A percentile compares a stretch with the other conserved stretches of the same genome.
phyloP scores from a whole-genome alignment of 805 yeast genomes.

The Lipomyces sp. region DNA sequence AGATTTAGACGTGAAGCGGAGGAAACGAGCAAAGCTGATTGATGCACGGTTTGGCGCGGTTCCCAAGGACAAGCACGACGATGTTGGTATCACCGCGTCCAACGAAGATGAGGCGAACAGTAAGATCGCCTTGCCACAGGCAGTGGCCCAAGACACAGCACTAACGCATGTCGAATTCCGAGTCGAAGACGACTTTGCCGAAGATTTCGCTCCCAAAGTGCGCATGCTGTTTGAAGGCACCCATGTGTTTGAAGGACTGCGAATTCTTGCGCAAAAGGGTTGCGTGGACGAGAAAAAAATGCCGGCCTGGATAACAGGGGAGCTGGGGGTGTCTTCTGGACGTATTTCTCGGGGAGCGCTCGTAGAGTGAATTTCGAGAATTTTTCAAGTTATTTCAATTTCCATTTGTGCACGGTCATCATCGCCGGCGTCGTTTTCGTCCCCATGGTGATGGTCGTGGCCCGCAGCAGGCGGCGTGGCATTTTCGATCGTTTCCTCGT shows the following conservation, averaged over 20 bases:
- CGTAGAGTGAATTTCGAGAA: not conserved
- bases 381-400: conserved; percentile 19
- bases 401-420: conserved; percentile 16
- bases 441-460: not conserved
- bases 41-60: conserved; percentile 24
- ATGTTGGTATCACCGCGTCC: not conserved
- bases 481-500: conserved; percentile 40
- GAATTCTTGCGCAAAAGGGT: conserved; percentile 18
- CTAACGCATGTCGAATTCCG: conserved; percentile 18
- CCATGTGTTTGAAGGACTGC: conserved; percentile 27
- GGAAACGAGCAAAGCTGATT: conserved; percentile 8
- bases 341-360: conserved; percentile 2
- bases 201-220: conserved; percentile 9
- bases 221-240: conserved; percentile 24
- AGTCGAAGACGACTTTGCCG: conserved; percentile 12
- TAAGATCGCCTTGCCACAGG: conserved; percentile 1
- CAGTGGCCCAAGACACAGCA: conserved; percentile 5
- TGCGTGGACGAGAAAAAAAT: conserved; percentile 15
- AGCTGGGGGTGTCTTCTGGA: conserved; percentile 23
- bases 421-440: not conserved
- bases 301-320: conserved; percentile 32
- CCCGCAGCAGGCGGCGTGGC: conserved; percentile 3
- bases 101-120: not conserved
- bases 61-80: not conserved
- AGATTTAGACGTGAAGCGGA: conserved; percentile 3